Percentiles rank a stretch among this genome's conserved stretches.
Evolutionary conservation across 352 stramenopile species (phyloP).

Genomic region (Globisporangium recalcitrans): DNA sequence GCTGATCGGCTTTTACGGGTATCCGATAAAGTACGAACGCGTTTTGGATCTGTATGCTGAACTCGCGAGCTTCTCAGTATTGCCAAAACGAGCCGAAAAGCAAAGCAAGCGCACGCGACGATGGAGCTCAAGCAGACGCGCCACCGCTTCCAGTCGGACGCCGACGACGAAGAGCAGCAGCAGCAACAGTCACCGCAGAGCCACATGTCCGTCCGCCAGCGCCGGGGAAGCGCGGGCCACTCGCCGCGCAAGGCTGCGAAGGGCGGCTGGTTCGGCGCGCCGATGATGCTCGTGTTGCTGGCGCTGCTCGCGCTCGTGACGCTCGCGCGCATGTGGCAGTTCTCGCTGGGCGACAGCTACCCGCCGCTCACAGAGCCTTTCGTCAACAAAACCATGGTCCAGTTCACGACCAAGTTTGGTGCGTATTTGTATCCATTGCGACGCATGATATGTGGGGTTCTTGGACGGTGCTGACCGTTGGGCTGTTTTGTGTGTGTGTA

Average conservation of each 20-base stretch:
- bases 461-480: neutral
- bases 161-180: slow-evolving; percentile 19
- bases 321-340: slow-evolving; percentile 60
- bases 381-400: slow-evolving; percentile 77
- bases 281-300: slow-evolving; percentile 36
- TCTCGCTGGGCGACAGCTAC: slow-evolving; percentile 32
- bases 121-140: slow-evolving; percentile 11
- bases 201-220: neutral
- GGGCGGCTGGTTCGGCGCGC: slow-evolving; percentile 32
- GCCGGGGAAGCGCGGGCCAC: neutral
- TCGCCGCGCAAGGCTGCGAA: slow-evolving; percentile 2
- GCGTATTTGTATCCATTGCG: neutral
- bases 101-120: neutral
- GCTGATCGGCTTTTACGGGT: no score
- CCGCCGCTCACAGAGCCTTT: slow-evolving; percentile 56
- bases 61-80: neutral
- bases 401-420: slow-evolving; percentile 78
- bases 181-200: neutral
- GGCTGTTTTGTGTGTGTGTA: neutral
- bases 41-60: neutral
- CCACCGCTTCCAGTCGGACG: slow-evolving; percentile 24
- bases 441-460: neutral
- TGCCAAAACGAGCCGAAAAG: neutral
- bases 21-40: no score
- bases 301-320: slow-evolving; percentile 54